Evolutionary conservation across 2,329 filamentous ascomycete genomes (phyloP).

Genomic region (Aspergillus sp.): DNA sequence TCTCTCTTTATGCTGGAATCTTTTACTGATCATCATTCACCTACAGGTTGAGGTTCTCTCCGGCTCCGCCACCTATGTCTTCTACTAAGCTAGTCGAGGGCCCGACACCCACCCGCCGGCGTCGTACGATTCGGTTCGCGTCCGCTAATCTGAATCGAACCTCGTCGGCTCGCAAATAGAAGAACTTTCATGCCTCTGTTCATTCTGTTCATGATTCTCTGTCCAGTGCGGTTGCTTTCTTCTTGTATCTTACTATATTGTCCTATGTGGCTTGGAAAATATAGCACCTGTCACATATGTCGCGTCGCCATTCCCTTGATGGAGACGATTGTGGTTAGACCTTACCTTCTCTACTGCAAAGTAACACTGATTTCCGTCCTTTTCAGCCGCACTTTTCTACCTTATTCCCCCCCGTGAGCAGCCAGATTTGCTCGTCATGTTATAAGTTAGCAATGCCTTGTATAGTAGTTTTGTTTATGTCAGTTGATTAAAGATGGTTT

Average conservation of each 20-base stretch:
- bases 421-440: not conserved
- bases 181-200: constrained; percentile 18
- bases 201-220: constrained; percentile 34
- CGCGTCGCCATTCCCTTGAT: constrained; percentile 20
- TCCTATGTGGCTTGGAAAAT: constrained; percentile 31
- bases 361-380: constrained; percentile 19
- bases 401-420: not conserved
- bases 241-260: constrained; percentile 42
- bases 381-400: not conserved
- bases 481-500: not conserved
- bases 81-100: constrained; percentile 33
- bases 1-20: not conserved
- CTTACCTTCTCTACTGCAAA: constrained; percentile 24
- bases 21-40: not conserved
- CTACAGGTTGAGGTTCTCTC: constrained; percentile 51
- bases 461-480: constrained; percentile 6
- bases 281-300: constrained; percentile 28
- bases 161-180: constrained; percentile 18
- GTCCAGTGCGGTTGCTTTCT: constrained; percentile 32
- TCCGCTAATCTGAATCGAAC: constrained; percentile 1
- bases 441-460: constrained; percentile 4
- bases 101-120: constrained; percentile 10
- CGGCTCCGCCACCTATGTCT: constrained; percentile 54
- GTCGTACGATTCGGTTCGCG: not conserved
- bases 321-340: constrained; percentile 25